These are phyloP conservation scores for Aspergillus spinulosporus DNA, from an alignment of 2,329 filamentous ascomycete genomes.

Conservation along the genomic window DNA sequence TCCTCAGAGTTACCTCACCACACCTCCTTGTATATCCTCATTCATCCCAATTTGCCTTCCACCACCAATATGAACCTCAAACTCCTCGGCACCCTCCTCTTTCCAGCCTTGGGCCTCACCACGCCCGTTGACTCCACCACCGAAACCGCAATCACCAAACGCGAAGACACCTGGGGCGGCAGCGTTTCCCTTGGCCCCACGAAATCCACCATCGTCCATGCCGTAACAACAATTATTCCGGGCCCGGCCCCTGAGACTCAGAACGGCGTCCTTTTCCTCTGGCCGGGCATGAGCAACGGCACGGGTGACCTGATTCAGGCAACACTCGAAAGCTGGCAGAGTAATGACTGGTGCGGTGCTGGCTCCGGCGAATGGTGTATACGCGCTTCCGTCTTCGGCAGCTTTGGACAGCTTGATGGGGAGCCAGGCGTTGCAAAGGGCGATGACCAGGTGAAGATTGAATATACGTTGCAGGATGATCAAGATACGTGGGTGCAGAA, in stretches of 20 bases:
- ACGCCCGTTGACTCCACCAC: not conserved
- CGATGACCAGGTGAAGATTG: slow-evolving; percentile 35
- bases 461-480: slow-evolving; percentile 27
- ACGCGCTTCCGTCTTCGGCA: slow-evolving; percentile 44
- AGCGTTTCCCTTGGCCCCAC: slow-evolving; percentile 41
- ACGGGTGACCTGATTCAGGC: slow-evolving; percentile 48
- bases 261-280: slow-evolving; percentile 44
- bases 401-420: slow-evolving; percentile 44
- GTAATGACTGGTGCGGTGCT: slow-evolving; percentile 47
- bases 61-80: not conserved
- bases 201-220: slow-evolving; percentile 42
- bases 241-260: slow-evolving; percentile 41
- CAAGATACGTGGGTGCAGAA: slow-evolving; percentile 35
- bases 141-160: slow-evolving; percentile 14
- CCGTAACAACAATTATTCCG: slow-evolving; percentile 44
- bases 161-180: slow-evolving; percentile 40
- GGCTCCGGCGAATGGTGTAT: slow-evolving; percentile 44
- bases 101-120: slow-evolving; percentile 4
- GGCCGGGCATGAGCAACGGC: slow-evolving; percentile 50
- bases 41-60: not conserved
- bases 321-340: slow-evolving; percentile 44
- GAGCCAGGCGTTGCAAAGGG: slow-evolving; percentile 21
- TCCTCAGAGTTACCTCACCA: not conserved
- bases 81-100: not conserved
- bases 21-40: not conserved